Evolutionary conservation across 108 stramenopile genomes (phyloP).

Genomic region (Stephanodiscus minutulus): DNA sequence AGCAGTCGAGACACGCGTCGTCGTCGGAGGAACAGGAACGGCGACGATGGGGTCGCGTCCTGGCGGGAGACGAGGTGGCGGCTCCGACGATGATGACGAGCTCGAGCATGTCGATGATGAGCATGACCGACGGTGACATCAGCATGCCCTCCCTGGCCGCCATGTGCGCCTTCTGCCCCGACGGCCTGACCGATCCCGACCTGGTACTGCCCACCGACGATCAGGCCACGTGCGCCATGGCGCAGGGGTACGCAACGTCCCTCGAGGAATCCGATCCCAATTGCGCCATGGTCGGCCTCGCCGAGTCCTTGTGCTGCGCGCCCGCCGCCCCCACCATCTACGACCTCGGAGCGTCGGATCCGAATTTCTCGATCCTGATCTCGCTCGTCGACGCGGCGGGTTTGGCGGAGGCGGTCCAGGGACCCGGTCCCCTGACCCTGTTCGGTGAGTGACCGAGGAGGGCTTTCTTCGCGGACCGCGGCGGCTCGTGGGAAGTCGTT

Average conservation of each 20-base stretch:
- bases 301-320: neutral
- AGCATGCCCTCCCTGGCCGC: no score
- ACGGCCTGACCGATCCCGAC: neutral
- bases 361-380: slow-evolving; percentile 3
- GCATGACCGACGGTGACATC: neutral
- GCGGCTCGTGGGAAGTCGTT: no score
- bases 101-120: neutral
- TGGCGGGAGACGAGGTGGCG: neutral
- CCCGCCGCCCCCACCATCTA: neutral
- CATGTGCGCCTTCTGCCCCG: neutral
- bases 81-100: neutral
- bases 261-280: neutral
- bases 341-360: neutral
- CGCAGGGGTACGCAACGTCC: neutral
- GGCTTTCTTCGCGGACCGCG: no score
- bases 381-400: slow-evolving; percentile 5
- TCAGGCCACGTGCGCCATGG: neutral
- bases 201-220: neutral
- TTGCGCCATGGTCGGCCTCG: neutral
- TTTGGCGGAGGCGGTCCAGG: slow-evolving; percentile 2
- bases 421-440: slow-evolving; percentile 11
- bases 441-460: neutral
- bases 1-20: no score
- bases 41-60: no score
- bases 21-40: neutral